Conservation (phyloP, 129 eudicot species). For the Kitagawia praeruptora region DNA sequence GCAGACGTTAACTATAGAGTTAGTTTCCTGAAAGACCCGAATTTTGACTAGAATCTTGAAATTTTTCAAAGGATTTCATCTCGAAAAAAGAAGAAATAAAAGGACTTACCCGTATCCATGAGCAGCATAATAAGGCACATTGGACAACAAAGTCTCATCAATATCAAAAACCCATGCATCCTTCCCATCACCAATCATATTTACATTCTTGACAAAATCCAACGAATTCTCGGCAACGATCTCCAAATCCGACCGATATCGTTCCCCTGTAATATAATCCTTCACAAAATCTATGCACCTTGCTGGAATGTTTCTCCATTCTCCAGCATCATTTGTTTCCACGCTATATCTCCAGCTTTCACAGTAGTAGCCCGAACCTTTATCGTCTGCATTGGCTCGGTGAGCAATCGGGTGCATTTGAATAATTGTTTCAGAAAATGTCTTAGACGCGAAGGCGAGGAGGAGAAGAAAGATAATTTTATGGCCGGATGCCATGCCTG, state of each 20-base stretch:
- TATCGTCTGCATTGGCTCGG: not conserved
- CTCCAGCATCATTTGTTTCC: constrained; percentile 63
- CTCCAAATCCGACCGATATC: constrained; percentile 46
- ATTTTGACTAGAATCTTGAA: not conserved
- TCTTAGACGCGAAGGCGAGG: constrained; percentile 17
- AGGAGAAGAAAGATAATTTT: constrained; percentile 23
- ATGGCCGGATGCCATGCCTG: constrained; percentile 37
- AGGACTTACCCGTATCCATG: constrained; percentile 59
- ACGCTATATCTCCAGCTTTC: constrained; percentile 74
- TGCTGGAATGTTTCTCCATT: constrained; percentile 44
- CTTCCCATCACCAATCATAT: constrained; percentile 42
- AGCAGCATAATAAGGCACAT: constrained; percentile 48
- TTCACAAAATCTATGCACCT: constrained; percentile 42
- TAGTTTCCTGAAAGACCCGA: not conserved
- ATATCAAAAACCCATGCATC: constrained; percentile 88
- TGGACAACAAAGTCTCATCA: constrained; percentile 83
- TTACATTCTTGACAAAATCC: constrained; percentile 40
- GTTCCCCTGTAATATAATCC: constrained; percentile 54
- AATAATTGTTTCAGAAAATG: constrained; percentile 34
- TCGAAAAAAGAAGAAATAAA: not conserved
- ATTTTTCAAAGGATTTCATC: not conserved
- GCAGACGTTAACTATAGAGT: too few species aligned
- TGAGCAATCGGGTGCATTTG: constrained; percentile 15
- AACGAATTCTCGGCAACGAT: constrained; percentile 42
- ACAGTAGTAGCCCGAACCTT: constrained; percentile 25